A percentile compares a stretch with the other conserved stretches of the same genome.
Evolutionary conservation across 2,329 filamentous ascomycete genomes (phyloP).

Genomic region (Penicillium brasilianum): DNA sequence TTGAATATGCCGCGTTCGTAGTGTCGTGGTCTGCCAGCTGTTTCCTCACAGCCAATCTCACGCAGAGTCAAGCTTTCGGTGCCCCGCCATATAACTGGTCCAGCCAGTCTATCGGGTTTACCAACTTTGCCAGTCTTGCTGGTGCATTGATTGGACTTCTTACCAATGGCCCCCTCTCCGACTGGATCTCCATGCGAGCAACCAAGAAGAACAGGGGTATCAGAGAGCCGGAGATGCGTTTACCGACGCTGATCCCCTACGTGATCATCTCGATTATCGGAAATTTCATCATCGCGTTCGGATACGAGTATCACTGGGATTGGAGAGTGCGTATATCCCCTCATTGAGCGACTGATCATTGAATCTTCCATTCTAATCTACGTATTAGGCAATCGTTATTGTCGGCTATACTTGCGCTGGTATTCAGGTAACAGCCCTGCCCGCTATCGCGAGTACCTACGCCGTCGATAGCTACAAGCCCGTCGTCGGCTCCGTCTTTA

Average conservation of each 20-base stretch:
- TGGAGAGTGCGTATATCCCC: conserved; percentile 52
- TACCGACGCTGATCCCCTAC: conserved; percentile 63
- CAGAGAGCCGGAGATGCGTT: conserved; percentile 63
- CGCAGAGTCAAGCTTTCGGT: conserved; percentile 60
- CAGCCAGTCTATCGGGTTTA: conserved; percentile 58
- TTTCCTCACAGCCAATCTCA: conserved; percentile 67
- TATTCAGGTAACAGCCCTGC: conserved; percentile 65
- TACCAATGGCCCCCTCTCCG: conserved; percentile 61
- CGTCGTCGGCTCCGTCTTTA: conserved; percentile 64
- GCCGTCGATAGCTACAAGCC: conserved; percentile 69
- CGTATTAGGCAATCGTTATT: conserved; percentile 55
- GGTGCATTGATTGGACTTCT: conserved; percentile 60
- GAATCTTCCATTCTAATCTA: neutral
- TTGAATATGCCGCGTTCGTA: conserved; percentile 66
- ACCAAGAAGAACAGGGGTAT: conserved; percentile 61
- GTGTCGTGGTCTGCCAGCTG: conserved; percentile 64
- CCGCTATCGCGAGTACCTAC: conserved; percentile 63
- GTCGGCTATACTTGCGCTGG: conserved; percentile 62
- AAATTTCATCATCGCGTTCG: conserved; percentile 61
- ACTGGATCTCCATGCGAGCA: conserved; percentile 61
- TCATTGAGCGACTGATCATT: neutral
- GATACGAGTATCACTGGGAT: conserved; percentile 59
- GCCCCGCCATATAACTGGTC: conserved; percentile 61
- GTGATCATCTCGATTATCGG: conserved; percentile 62
- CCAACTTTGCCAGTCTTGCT: conserved; percentile 62